Percentiles rank a stretch among this genome's conserved stretches.
phyloP scores from a whole-genome alignment of 106 monocot genomes.

The Gastrodia elata region DNA sequence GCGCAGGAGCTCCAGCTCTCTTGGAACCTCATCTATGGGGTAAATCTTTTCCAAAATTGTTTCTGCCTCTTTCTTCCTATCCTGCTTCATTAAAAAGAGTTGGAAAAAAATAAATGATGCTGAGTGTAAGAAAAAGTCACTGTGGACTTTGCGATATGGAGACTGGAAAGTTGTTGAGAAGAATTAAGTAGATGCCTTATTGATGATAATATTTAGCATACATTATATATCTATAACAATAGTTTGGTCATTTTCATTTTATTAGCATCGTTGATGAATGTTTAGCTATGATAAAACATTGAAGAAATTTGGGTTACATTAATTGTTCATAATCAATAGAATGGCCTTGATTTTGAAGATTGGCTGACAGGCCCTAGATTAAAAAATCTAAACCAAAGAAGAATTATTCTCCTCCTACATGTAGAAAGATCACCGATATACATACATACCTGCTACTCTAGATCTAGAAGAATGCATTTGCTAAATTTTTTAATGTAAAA shows the following conservation, averaged over 20 bases:
- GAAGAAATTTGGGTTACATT: not conserved
- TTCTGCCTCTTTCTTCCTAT: conserved; percentile 48
- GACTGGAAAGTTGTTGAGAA: not conserved
- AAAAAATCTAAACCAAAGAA: not conserved
- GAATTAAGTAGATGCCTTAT: not conserved
- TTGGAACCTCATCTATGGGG: conserved; percentile 40
- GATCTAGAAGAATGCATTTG: too few relatives aligned
- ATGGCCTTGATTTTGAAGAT: not conserved
- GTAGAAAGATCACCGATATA: too few relatives aligned
- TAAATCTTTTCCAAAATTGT: conserved; percentile 61
- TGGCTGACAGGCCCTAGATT: not conserved
- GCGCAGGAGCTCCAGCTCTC: conserved; percentile 48
- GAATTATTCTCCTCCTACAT: not conserved
- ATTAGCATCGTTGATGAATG: not conserved
- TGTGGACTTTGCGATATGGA: not conserved
- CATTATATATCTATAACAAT: too few relatives aligned
- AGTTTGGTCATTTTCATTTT: not conserved
- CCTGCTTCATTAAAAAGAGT: conserved; percentile 16
- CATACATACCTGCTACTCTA: too few relatives aligned
- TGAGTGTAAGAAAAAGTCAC: not conserved
- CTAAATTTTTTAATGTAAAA: too few relatives aligned
- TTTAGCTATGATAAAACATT: not conserved
- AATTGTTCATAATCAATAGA: not conserved
- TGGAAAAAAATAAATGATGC: not conserved
- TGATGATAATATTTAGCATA: not conserved